Evolutionary conservation across 2,329 filamentous ascomycete species (phyloP), one percentile per base, ranked within the genome.

Genomic region (Beauveria sp.): DNA sequence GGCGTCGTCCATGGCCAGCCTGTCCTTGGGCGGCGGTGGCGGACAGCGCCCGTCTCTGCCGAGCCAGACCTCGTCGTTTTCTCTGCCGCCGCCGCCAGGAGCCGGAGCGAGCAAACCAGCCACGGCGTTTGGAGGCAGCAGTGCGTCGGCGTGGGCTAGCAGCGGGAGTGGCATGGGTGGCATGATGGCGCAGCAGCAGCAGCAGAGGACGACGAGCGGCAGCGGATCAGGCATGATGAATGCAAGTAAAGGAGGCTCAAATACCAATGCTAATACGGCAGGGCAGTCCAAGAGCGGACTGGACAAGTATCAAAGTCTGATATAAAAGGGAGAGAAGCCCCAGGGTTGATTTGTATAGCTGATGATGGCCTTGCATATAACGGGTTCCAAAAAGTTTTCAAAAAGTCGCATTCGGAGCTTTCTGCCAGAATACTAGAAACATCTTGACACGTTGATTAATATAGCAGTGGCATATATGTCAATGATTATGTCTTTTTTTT

Each of bases 241-340:
- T 20, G 63, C 63, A 62, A 62, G 64, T 60, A 55, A 66, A 1
- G 56, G 67, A 1, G 63, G 70, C 67, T 53, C 61, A 69, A 26
- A 63, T 67, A n/a, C 31, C 8, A 40, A 67, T 66, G 50, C 64
- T 67, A 68, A 60, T 20, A 55, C 61, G 10, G 64, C 66, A 34
- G 63, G 62, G 49, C 72, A 74, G 61, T 74, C 72, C 62, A 80
- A 79, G 67, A 79, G 80, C 5, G 85, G 86, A 0, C 75, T 89
- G 73, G 85, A 88, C 72, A 87, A 86, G 74, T 89, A 88, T 66
- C 82, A 87, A 72, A 89, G 87, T 74, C 70, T 89, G 66, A 72
- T 89, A 67, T 88, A 75, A 34, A 38, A n/a, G n/a, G 5, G 14
- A 12, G 6, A 57, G n/a, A 57, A 20, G 31, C 34, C 9, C 1